Base-by-base conservation (phyloP, 2,329 filamentous ascomycete species). In the Cyphellophora attinorum region DNA sequence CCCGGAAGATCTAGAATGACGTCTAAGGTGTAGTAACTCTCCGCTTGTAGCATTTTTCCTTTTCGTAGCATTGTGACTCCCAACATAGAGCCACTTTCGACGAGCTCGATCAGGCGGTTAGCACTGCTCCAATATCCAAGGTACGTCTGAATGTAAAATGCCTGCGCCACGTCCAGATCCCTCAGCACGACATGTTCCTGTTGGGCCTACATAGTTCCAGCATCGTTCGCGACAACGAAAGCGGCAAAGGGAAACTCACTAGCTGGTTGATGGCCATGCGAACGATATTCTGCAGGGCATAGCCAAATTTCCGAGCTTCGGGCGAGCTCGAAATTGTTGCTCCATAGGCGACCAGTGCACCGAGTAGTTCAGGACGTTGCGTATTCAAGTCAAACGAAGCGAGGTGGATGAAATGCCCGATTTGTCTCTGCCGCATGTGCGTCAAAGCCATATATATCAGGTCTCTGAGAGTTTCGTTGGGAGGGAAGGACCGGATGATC, bases 61-160 rank as follows among this genome's bases (percentile, higher is more conserved):
- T 57, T 51, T 2, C 35, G 83, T 78, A 60, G 39, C 51, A 61
- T 61, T 8, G 57, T 60, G 4, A 60, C 21, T 0, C 55, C 34
- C 0, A 54, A 52, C 19, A 56, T 50, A 15, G 57, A 44, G 29
- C 58, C 57, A 19, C 52, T 54, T 29, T 61, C 58, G 5, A 54
- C 53, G 11, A 61, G 57, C 29, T 61, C 57, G 2, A 59, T 51
- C 16, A 60, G 60, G 2, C 57, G 47, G 10, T 49, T 53, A 10
- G 54, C 47, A 3, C 58, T 57, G 18, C 57, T 59, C 57, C 58
- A 61, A 1, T 60, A 30, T 17, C 47, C 48, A 10, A 53, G 41
- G n/a, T 59, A 53, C 2, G 60, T 47, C 11, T 35, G 46, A 8
- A 60, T 47, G 16, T 56, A 42, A 25, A 50, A 59, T 2, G 53